Base-by-base conservation (phyloP, 2,329 filamentous ascomycete genomes). In the Beauveria bassiana region DNA sequence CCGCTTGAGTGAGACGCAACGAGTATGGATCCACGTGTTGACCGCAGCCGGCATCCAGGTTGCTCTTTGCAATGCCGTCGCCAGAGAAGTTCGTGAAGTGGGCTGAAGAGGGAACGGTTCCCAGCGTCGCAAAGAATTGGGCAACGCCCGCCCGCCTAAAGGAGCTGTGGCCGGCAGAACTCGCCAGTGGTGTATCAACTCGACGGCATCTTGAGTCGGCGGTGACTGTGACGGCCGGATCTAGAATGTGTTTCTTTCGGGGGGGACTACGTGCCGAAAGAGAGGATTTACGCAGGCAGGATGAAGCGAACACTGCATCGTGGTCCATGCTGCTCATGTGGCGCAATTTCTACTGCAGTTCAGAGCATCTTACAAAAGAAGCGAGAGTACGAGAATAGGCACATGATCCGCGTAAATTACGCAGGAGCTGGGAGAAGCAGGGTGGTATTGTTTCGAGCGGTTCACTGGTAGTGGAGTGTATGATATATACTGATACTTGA, bases 1-100 rank as follows among this genome's bases (percentile, higher is more conserved):
- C 79, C 86, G 92, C 45, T 78, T 99, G 69, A 98, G 93, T 74
- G 95, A 99, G 78, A 96, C 93, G 20, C 95, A 99, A 77, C 80
- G 95, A 67, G 81, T 99, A 66, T 99, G 95, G 95, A 96, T 98
- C 69, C 91, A 98, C 78, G 91, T 97, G 8, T 80, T 99, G 59
- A 88, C 87, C 8, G 87, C 88, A 1, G 92, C 93, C 1, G 93
- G 95, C 2, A 83, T 98, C 45, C 84, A 82, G 66, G 93, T 98
- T 31, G 93, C 96, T 68, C 78, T 98, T 65, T 96, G 84, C 70
- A 84, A 86, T 71, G 85, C 84, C 14, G 74, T 83, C 43, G 82
- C 83, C 45, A 80, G 73, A 65, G 79, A 85, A 68, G 76, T 83
- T 31, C 75, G 75, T 63, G 72, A 77, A 53, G 69, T 77, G 65